Evolutionary conservation across 1,284 basidiomycete genomes (phyloP).

Genomic region (Stereum hirsutum): DNA sequence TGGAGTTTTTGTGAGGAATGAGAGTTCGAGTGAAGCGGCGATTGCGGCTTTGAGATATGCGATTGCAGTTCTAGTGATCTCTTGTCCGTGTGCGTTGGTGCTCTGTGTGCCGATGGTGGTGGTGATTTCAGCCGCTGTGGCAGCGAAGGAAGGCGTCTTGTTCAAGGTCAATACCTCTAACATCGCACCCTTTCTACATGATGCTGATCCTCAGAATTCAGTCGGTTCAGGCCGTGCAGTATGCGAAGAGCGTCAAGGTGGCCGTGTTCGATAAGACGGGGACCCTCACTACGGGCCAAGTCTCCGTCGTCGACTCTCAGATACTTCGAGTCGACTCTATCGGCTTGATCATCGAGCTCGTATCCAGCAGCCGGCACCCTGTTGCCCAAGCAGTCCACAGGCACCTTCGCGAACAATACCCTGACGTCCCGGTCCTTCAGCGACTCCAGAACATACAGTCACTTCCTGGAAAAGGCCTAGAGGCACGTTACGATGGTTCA

Average conservation of each 20-base stretch:
- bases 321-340: slow-evolving; percentile 13
- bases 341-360: slow-evolving; percentile 10
- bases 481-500: slow-evolving; percentile 17
- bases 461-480: slow-evolving; percentile 28
- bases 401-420: slow-evolving; percentile 11
- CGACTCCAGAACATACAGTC: slow-evolving; percentile 20
- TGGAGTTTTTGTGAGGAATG: slow-evolving; percentile 20
- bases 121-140: slow-evolving; percentile 24
- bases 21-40: slow-evolving; percentile 18
- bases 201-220: slow-evolving; percentile 14
- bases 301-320: slow-evolving; percentile 20
- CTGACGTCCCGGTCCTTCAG: background rate
- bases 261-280: slow-evolving; percentile 40
- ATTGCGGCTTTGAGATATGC: slow-evolving; percentile 28
- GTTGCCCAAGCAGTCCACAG: slow-evolving; percentile 23
- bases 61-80: slow-evolving; percentile 32
- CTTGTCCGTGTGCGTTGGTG: slow-evolving; percentile 34
- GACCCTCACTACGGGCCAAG: slow-evolving; percentile 28
- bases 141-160: slow-evolving; percentile 22
- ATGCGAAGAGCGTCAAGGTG: slow-evolving; percentile 21
- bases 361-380: slow-evolving; percentile 12
- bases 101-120: slow-evolving; percentile 29
- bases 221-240: slow-evolving; percentile 19
- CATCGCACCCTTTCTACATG: slow-evolving; percentile 3
- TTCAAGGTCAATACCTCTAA: slow-evolving; percentile 20